Evolutionary conservation across 2,329 filamentous ascomycete species (phyloP), one percentile per base, ranked within the genome.

Genomic region (Canariomyces notabilis): DNA sequence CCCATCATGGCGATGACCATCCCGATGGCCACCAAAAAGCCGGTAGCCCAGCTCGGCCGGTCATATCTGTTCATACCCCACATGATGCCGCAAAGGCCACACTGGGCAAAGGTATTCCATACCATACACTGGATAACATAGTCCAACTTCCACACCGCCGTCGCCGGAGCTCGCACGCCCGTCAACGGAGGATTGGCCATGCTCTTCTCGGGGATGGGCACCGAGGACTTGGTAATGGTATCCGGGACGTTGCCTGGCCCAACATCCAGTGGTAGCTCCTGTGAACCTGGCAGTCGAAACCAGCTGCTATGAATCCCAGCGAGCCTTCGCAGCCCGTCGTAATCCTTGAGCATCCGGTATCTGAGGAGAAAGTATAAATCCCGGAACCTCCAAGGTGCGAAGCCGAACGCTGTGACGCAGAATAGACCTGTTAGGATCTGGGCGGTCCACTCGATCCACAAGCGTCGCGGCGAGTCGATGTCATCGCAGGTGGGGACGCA

Each of bases 391-490:
- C 88, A 95, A 0, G 89, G 89, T 1, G 86, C 83, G 11, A 93
- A 74, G 0, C 89, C 89, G 55, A 94, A 91, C 1, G 83, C 88
- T 1, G 88, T 91, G 6, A 94, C 82, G 65, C 87, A 93, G 73
- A 95, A 95, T 1, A 95, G 76, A 0, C 77, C 85, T 59, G 89
- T 94, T 18, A 91, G 68, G 48, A 95, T 85, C 61, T 95, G 89
- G 1, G 84, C 87, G 63, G 89, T 85, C 58, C 80, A 83, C 66
- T 95, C 89, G 55, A 95, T 80, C 89, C 89, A 95, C 49, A 82
- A 82, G 16, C 85, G 74, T n/a, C 88, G 79, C 2, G 87, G 81
- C 0, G 85, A 89, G 58, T 88, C 71, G 61, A 88, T 82, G 55
- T 86, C 73, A 60, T 87, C 75, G 68, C 87, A 91, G 29, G 70